These are phyloP conservation scores for Penicillium paradoxum DNA, from an alignment of 495 filamentous ascomycete species.

Conservation along the genomic window DNA sequence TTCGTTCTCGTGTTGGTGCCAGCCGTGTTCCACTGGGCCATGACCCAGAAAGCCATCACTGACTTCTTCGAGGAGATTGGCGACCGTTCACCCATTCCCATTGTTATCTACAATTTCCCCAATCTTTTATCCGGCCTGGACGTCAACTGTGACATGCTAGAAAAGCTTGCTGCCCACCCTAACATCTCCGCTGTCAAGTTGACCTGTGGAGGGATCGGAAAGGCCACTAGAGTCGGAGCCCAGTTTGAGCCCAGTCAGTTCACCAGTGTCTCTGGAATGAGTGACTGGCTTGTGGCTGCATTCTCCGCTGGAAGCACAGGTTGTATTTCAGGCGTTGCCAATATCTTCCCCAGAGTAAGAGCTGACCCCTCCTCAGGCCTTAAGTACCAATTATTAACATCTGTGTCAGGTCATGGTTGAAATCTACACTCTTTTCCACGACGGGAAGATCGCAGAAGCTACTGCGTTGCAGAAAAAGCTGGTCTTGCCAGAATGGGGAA, in stretches of 20 bases:
- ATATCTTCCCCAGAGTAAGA: slow-evolving; percentile 48
- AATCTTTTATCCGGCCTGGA: slow-evolving; percentile 64
- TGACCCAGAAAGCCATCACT: slow-evolving; percentile 49
- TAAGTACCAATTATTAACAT: background rate
- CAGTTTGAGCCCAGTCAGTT: slow-evolving; percentile 49
- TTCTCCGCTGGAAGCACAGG: slow-evolving; percentile 50
- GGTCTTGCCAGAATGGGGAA: slow-evolving; percentile 34
- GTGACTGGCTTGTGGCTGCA: slow-evolving; percentile 56
- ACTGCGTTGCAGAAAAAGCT: slow-evolving; percentile 31
- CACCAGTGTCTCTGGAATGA: slow-evolving; percentile 57
- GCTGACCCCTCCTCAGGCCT: background rate
- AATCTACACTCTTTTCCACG: slow-evolving; percentile 27
- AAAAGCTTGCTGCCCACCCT: slow-evolving; percentile 42
- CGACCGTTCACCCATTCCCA: slow-evolving; percentile 42
- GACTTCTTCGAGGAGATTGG: slow-evolving; percentile 55
- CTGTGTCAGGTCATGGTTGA: slow-evolving; percentile 13
- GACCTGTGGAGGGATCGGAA: slow-evolving; percentile 62
- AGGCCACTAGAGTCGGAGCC: slow-evolving; percentile 48
- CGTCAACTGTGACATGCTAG: slow-evolving; percentile 53
- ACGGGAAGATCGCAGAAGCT: slow-evolving; percentile 33
- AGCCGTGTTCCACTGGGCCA: slow-evolving; percentile 54
- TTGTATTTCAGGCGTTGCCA: slow-evolving; percentile 62
- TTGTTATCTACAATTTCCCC: slow-evolving; percentile 66
- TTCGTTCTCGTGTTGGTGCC: slow-evolving; percentile 54
- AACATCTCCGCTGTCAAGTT: slow-evolving; percentile 60